Evolutionary conservation across 2,329 filamentous ascomycete genomes (phyloP).

Genomic region (Emericellopsis cladophorae): DNA sequence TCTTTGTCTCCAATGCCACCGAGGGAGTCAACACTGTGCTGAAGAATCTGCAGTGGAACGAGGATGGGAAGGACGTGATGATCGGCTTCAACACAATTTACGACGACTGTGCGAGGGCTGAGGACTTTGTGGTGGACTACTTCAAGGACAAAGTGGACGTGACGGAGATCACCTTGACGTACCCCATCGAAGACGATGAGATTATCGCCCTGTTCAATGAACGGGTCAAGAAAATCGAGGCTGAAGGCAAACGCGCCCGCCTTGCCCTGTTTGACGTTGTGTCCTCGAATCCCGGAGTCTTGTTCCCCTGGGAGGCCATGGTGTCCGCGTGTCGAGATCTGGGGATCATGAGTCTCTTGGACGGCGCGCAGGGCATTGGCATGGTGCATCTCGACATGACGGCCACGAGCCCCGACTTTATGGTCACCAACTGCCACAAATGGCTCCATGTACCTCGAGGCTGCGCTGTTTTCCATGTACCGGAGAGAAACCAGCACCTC

Average conservation of each 20-base stretch:
- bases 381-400: slow-evolving; percentile 60
- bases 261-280: slow-evolving; percentile 67
- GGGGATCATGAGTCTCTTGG: slow-evolving; percentile 60
- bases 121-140: slow-evolving; percentile 60
- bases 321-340: slow-evolving; percentile 50
- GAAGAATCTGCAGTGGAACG: slow-evolving; percentile 56
- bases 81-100: slow-evolving; percentile 72
- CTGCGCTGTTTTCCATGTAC: slow-evolving; percentile 72
- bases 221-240: slow-evolving; percentile 38
- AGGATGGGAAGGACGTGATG: slow-evolving; percentile 64
- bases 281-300: slow-evolving; percentile 63
- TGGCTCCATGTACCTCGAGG: slow-evolving; percentile 77
- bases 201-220: slow-evolving; percentile 49
- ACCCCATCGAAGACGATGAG: slow-evolving; percentile 58
- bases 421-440: slow-evolving; percentile 79
- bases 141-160: slow-evolving; percentile 29
- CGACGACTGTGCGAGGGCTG: slow-evolving; percentile 60
- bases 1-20: slow-evolving; percentile 75
- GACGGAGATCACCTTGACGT: slow-evolving; percentile 46
- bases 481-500: slow-evolving; percentile 59
- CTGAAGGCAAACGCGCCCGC: slow-evolving; percentile 47
- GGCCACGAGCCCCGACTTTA: slow-evolving; percentile 67
- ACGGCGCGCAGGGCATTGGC: slow-evolving; percentile 77
- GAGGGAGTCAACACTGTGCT: slow-evolving; percentile 67
- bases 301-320: slow-evolving; percentile 66